These are phyloP conservation scores for Amniculicola lignicola DNA, from an alignment of 495 filamentous ascomycete species.

Conservation along the genomic window DNA sequence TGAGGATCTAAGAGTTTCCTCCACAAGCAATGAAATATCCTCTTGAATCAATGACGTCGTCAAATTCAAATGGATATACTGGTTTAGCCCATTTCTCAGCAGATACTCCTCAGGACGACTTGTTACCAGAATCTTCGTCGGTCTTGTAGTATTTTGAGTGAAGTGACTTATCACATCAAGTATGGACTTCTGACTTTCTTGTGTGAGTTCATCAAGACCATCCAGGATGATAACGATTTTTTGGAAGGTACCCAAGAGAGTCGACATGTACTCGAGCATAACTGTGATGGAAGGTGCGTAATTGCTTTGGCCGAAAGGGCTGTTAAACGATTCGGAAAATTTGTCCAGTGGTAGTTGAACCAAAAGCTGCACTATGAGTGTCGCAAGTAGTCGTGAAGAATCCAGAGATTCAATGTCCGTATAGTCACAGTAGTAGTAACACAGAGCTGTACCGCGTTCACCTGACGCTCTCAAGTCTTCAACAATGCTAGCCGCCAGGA, in stretches of 20 bases:
- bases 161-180: constrained; percentile 1
- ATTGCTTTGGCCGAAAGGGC: background rate
- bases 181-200: background rate
- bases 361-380: constrained; percentile 15
- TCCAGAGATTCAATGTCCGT: constrained; percentile 18
- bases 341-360: constrained; percentile 1
- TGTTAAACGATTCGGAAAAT: constrained; percentile 5
- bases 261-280: background rate
- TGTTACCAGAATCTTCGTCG: constrained; percentile 13
- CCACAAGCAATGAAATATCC: constrained; percentile 4
- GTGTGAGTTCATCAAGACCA: constrained; percentile 25
- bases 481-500: constrained; percentile 18
- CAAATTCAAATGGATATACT: constrained; percentile 4
- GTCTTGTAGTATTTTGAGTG: background rate
- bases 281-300: background rate
- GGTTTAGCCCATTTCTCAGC: background rate
- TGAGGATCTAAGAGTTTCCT: background rate
- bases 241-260: constrained; percentile 1
- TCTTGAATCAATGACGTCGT: background rate
- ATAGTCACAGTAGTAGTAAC: constrained; percentile 33
- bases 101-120: constrained; percentile 16
- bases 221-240: constrained; percentile 22
- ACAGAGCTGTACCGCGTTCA: background rate
- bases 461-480: background rate
- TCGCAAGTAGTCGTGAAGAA: constrained; percentile 3